These are phyloP conservation scores for Fusarium hostae DNA, from an alignment of 2,329 filamentous ascomycete species.

Conservation along the genomic window DNA sequence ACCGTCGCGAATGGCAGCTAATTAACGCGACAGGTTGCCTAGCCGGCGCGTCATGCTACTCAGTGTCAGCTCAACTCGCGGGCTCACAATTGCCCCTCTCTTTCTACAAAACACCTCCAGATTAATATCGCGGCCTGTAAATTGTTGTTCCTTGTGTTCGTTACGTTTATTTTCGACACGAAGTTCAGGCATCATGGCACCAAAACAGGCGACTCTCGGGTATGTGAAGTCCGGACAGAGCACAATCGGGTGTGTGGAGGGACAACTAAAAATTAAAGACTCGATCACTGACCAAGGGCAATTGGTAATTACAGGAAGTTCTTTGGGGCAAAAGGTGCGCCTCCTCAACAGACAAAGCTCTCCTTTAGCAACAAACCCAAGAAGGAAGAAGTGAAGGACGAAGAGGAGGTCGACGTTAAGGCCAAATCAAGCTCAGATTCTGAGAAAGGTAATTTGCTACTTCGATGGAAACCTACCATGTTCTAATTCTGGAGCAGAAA, in stretches of 20 bases:
- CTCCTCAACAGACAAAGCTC: constrained; percentile 80
- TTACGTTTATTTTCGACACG: constrained; percentile 6
- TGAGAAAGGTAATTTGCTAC: constrained; percentile 49
- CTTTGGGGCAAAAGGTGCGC: constrained; percentile 70
- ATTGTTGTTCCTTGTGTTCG: constrained; percentile 6
- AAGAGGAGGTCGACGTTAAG: constrained; percentile 44
- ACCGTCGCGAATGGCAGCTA: constrained; percentile 39
- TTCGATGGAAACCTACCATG: neutral
- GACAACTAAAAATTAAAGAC: constrained; percentile 1
- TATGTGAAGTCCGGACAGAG: constrained; percentile 82
- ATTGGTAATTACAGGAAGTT: constrained; percentile 75
- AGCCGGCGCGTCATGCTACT: constrained; percentile 50
- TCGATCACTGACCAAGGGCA: constrained; percentile 8
- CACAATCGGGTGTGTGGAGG: constrained; percentile 72
- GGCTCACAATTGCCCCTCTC: constrained; percentile 32
- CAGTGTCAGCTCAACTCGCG: constrained; percentile 36
- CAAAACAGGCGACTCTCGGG: constrained; percentile 86
- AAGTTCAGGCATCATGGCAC: constrained; percentile 54
- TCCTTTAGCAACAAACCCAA: constrained; percentile 73
- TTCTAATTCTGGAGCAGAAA: constrained; percentile 46
- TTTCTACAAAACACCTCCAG: constrained; percentile 24
- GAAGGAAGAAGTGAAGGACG: constrained; percentile 50
- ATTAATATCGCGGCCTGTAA: constrained; percentile 10
- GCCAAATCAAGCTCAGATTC: constrained; percentile 54
- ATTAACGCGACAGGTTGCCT: constrained; percentile 56